Evolutionary conservation across 164 flowering plant species (phyloP).

Genomic region (Sedum album): DNA sequence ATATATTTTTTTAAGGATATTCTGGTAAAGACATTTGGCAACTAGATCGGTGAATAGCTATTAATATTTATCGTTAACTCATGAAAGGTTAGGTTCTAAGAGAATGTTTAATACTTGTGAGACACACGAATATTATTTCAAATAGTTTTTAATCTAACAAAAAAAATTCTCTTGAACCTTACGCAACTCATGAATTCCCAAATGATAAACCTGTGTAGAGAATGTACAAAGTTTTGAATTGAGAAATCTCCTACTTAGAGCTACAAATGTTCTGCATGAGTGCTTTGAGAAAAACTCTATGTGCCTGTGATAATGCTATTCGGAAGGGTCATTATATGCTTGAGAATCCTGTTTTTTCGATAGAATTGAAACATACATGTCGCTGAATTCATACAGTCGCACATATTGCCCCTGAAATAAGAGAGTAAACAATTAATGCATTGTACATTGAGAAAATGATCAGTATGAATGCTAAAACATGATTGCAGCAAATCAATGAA

Average conservation of each 20-base stretch:
- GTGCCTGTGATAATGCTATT: not conserved
- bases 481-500: not conserved
- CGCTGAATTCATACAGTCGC: slow-evolving; percentile 25
- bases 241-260: not conserved
- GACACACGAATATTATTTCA: too few species aligned
- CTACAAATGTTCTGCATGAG: not conserved
- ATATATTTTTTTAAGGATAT: too few species aligned
- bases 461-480: not conserved
- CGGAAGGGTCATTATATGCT: not conserved
- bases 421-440: not conserved
- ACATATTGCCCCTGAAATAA: slow-evolving; percentile 40
- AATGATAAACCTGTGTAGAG: not conserved
- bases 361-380: not conserved
- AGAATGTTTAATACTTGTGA: too few species aligned
- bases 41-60: too few species aligned
- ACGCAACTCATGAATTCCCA: not conserved
- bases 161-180: too few species aligned
- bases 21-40: too few species aligned
- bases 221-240: not conserved
- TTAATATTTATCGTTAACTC: too few species aligned
- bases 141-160: too few species aligned
- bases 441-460: not conserved
- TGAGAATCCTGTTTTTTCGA: not conserved
- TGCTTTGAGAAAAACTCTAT: not conserved
- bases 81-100: too few species aligned